Evolutionary conservation across 768 basidiomycete genomes (phyloP), one percentile per base, ranked within the genome.

Genomic region (Tylopilus intermedius): DNA sequence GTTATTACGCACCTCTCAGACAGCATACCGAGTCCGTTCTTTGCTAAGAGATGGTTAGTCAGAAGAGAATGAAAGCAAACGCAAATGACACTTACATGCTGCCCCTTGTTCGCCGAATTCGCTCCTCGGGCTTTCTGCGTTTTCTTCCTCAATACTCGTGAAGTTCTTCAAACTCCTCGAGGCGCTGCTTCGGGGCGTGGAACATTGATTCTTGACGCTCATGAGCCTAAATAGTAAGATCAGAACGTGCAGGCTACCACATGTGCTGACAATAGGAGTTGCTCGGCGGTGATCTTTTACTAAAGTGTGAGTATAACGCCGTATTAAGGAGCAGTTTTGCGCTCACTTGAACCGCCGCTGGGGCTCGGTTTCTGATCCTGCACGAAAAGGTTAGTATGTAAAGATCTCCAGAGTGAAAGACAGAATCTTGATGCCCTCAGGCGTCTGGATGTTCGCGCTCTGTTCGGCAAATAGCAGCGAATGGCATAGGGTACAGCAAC

Each of bases 291-390:
- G 73, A 98, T 94, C 92, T 97, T 72, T 44, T 22, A 54, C 38
- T 43, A 47, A 56, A 49, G 37, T 30, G 53, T 62, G 46, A 69
- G 56, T 58, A 54, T 29, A 48, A 45, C 37, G 29, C 22, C 13
- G 32, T 8, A 9, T 11, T 18, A 15, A 22, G 6, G 14, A 50
- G 14, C 24, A 13, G 44, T 40, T 41, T 49, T 50, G 33, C 47
- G 68, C 81, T 57, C 47, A 90, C 92, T 72, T 95, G 93, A 55
- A 97, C 78, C 55, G 92, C 88, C 45, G 95, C 95, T 38, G 95
- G 88, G 15, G 95, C 95, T 47, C 94, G 81, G 71, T 98, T 98
- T 79, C 95, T 94, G 58, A 98, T 93, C 52, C 89, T 90, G 51
- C 14, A 50, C n/a, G 24, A 60, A 42, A 58, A 49, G 26, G 43